Evolutionary conservation across 345 rosid species (phyloP), one percentile per base, ranked within the genome.

Genomic region (Salix dunnii): DNA sequence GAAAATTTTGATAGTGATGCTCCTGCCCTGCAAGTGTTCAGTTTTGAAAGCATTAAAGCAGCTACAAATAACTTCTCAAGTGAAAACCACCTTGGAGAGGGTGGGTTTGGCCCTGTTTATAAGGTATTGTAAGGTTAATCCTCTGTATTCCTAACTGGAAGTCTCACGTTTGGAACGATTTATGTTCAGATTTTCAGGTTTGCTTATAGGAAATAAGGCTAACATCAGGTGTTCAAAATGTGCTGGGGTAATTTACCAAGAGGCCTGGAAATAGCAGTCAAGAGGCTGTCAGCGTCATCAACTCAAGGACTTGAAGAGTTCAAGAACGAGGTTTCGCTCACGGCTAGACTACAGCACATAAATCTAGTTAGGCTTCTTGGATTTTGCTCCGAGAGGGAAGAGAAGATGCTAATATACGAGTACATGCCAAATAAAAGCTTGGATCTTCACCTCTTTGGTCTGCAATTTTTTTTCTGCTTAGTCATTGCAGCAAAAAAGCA

Each of bases 31-130:
- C 80, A 73, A 68, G 75, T 58, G 9, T 87, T 83, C 77, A 67
- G 70, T 62, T 82, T 76, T 14, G 75, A 48, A 7, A 76, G 36
- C 36, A 74, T 87, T 46, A 69, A 72, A 77, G 73, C 30, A 55
- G 88, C 90, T 31, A 87, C 90, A 13, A 25, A 81, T 25, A 67
- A 80, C 75, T 87, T 87, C 77, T 80, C 83, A 0, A 25, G 51
- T n/a, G 80, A 74, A 77, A 87, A 85, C 60, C 78, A 70, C 73
- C 79, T 87, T 31, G 87, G 88, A 35, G 77, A 82, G 73, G 90
- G 88, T 67, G 90, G 88, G 18, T 87, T 71, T 76, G 88, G 87
- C 20, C 87, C 88, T 13, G 87, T 87, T 21, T 83, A 85, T 60
- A 83, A 76, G 85, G 85, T 82, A 55, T 20, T 79, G 14, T 13